Percentiles rank a stretch among this genome's conserved stretches.
Conservation (phyloP, 345 rosid species). For the Dipteronia dyeriana region DNA sequence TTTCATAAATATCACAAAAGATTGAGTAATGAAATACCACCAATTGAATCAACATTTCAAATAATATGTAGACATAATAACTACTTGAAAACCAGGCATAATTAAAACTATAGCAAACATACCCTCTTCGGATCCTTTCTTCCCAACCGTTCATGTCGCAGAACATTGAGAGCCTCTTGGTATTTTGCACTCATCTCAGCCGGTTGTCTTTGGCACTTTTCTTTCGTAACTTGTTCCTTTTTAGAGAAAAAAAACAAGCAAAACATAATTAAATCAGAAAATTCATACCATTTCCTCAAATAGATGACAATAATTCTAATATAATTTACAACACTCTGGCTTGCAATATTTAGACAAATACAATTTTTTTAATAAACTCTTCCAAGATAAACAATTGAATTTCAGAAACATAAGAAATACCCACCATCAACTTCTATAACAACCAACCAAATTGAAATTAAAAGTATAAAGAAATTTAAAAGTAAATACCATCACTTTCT, state of each 20-base stretch:
- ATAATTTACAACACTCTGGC: background rate
- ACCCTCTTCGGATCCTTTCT: constrained; percentile 94
- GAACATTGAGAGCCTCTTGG: constrained; percentile 96
- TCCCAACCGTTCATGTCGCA: constrained; percentile 93
- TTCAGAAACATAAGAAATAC: no score
- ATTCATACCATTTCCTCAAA: background rate
- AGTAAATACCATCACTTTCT: no score
- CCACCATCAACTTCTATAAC: no score
- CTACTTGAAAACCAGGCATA: background rate
- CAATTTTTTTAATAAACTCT: background rate
- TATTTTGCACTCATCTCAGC: constrained; percentile 43
- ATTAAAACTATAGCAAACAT: constrained; percentile 23
- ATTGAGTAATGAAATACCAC: background rate
- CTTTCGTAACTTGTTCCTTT: background rate
- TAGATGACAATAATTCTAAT: background rate
- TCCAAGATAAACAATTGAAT: background rate
- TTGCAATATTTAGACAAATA: background rate
- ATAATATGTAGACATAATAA: background rate
- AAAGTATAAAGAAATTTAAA: no score
- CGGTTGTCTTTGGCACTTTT: no score
- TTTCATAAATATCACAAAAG: constrained; percentile 7
- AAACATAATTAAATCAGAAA: background rate
- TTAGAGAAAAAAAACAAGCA: background rate
- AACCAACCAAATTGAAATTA: no score
- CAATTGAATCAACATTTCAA: background rate